Evolutionary conservation across 108 stramenopile genomes (phyloP).

Genomic region (Phaeodactylum tricornutum): DNA sequence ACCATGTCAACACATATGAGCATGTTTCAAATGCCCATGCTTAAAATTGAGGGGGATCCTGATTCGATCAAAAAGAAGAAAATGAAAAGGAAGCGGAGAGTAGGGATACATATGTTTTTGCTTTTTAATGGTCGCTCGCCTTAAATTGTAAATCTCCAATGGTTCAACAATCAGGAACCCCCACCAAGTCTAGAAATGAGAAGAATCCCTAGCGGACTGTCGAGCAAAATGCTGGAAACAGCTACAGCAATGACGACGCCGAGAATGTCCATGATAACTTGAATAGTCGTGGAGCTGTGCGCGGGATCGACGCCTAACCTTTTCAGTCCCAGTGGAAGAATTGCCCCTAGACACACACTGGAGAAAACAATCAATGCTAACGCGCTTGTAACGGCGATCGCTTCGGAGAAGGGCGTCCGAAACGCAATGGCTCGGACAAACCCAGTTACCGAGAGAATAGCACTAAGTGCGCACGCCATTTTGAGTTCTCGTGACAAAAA

Average conservation of each 20-base stretch:
- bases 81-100: too few species aligned
- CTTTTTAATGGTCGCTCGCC: too few species aligned
- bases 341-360: slow-evolving; percentile 64
- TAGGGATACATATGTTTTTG: too few species aligned
- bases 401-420: slow-evolving; percentile 54
- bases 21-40: too few species aligned
- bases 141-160: too few species aligned
- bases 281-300: slow-evolving; percentile 82
- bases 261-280: slow-evolving; percentile 56
- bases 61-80: too few species aligned
- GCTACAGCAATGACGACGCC: slow-evolving; percentile 66
- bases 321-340: slow-evolving; percentile 72
- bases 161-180: too few species aligned
- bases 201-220: slow-evolving; percentile 35
- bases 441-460: slow-evolving; percentile 51
- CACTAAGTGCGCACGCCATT: slow-evolving; percentile 56
- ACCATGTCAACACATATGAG: too few species aligned
- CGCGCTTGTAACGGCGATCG: slow-evolving; percentile 62
- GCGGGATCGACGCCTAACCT: slow-evolving; percentile 77
- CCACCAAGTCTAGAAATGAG: slow-evolving; percentile 3
- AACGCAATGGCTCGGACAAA: slow-evolving; percentile 62
- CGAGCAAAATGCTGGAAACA: slow-evolving; percentile 54
- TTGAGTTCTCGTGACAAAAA: slow-evolving; percentile 61
- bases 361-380: slow-evolving; percentile 68
- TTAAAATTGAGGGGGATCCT: too few species aligned